Evolutionary conservation across 345 rosid species (phyloP).

Genomic region (Boechera stricta): DNA sequence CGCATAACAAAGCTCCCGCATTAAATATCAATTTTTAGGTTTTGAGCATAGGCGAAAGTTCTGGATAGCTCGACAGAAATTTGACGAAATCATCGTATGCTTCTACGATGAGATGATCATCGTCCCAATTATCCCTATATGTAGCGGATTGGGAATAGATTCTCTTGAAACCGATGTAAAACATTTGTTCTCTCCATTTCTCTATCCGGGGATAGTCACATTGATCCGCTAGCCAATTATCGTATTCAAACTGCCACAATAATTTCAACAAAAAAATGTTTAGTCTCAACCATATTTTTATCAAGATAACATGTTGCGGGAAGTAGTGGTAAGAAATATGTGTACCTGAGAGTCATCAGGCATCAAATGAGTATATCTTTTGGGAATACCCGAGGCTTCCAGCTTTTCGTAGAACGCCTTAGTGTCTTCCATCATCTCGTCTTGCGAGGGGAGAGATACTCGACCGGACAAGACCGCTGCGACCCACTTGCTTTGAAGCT

Average conservation of each 20-base stretch:
- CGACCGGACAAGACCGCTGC: conserved; percentile 43
- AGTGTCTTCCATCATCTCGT: conserved; percentile 52
- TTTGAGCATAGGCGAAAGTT: conserved; percentile 45
- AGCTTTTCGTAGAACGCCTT: conserved; percentile 59
- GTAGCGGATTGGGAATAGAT: conserved; percentile 46
- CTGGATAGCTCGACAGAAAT: conserved; percentile 38
- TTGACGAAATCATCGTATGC: conserved; percentile 59
- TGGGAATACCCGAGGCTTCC: conserved; percentile 66
- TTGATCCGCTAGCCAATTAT: conserved; percentile 60
- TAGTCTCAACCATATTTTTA: background rate
- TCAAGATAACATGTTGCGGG: background rate
- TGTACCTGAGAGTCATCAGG: conserved; percentile 46
- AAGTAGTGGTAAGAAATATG: background rate
- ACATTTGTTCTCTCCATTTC: conserved; percentile 72
- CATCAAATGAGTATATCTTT: conserved; percentile 67
- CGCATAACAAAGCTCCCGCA: conserved; percentile 12
- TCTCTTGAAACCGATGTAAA: conserved; percentile 26
- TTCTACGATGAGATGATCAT: conserved; percentile 54
- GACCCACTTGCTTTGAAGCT: conserved; percentile 50
- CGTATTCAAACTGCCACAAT: conserved; percentile 58
- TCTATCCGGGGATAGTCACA: conserved; percentile 50
- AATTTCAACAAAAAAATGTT: background rate
- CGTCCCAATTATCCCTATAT: conserved; percentile 73
- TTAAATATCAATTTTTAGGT: conserved; percentile 22
- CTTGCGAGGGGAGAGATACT: conserved; percentile 41